Conservation (phyloP, 1,139 yeast species). For the Yamadazyma sp. region DNA sequence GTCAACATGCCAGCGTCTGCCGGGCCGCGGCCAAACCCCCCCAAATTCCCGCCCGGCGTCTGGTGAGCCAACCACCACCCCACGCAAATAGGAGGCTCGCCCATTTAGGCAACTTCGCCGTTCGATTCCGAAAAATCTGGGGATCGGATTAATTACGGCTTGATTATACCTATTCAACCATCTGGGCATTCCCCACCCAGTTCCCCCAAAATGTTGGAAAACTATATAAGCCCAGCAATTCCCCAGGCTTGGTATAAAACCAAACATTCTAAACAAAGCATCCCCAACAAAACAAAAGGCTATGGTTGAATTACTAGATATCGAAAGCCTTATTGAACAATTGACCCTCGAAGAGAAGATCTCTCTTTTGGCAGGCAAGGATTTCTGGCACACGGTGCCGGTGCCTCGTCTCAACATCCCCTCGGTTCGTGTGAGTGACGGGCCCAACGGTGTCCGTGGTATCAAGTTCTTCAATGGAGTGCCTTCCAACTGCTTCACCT, state of each 20-base stretch:
- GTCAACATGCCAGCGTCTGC: no score
- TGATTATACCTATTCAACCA: no score
- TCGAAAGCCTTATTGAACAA: slow-evolving; percentile 43
- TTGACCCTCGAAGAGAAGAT: slow-evolving; percentile 50
- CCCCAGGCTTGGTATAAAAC: no score
- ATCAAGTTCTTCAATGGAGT: slow-evolving; percentile 31
- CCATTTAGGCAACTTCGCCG: slow-evolving; percentile 4
- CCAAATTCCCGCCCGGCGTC: no score
- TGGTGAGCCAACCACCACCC: neutral
- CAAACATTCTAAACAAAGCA: no score
- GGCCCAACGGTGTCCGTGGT: slow-evolving; percentile 39
- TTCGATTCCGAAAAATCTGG: slow-evolving; percentile 1
- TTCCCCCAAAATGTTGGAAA: no score
- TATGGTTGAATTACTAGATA: no score
- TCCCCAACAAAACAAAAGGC: no score
- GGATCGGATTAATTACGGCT: no score
- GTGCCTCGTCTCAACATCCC: slow-evolving; percentile 45
- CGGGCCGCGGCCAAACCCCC: no score
- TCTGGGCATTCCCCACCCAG: no score
- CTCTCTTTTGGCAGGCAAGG: slow-evolving; percentile 48
- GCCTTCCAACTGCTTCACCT: slow-evolving; percentile 38
- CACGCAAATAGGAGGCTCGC: neutral
- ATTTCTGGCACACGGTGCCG: slow-evolving; percentile 57
- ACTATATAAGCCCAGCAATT: neutral
- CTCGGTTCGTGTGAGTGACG: slow-evolving; percentile 33